Evolutionary conservation across 1,284 basidiomycete species (phyloP), one percentile per base, ranked within the genome.

Genomic region (Melampsora abietis-canadensis): DNA sequence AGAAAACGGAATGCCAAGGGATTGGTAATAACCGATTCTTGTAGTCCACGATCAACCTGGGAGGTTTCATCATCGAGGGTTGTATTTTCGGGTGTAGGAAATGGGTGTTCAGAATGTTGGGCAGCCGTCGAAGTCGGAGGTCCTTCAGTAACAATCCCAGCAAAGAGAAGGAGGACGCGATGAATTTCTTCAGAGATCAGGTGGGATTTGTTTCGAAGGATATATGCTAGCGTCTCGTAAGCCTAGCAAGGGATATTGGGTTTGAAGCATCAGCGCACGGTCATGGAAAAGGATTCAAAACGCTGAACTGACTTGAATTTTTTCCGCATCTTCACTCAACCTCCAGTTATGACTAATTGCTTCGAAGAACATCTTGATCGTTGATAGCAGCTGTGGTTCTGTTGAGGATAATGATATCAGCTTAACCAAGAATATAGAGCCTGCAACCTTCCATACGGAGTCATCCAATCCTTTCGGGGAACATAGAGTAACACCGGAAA

Each of bases 261-360:
- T 44, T 31, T 27, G 17, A 3, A 7, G 4, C 34, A 21, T 14
- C 27, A 30, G 27, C 19, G 14, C 12, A 62, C 30, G 17, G 19
- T 17, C 34, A 60, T 44, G 5, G 19, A 15, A 34, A 15, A 57
- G 7, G 15, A 34, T n/a, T n/a, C 59, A 60, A 75, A 34, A 34
- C 34, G 34, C 34, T 44, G 24, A 66, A 68, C 77, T 19, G 64
- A 68, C 60, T 77, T 78, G 79, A 94, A 92, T 54, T 90, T 92
- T 78, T 91, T 92, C 79, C 15, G 66, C 66, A 60, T 76, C 74
- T 67, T 81, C 80, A 24, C 79, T 80, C 12, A 80, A 77, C 19
- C 91, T 87, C 94, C 94, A 97, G 79, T 88, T 91, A 77, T 90
- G 88, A 76, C 87, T 87, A 48, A 95, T 82, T 5, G 90, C 87